Conservation (phyloP, 768 basidiomycete species). For the Antrodiella citrinella region DNA sequence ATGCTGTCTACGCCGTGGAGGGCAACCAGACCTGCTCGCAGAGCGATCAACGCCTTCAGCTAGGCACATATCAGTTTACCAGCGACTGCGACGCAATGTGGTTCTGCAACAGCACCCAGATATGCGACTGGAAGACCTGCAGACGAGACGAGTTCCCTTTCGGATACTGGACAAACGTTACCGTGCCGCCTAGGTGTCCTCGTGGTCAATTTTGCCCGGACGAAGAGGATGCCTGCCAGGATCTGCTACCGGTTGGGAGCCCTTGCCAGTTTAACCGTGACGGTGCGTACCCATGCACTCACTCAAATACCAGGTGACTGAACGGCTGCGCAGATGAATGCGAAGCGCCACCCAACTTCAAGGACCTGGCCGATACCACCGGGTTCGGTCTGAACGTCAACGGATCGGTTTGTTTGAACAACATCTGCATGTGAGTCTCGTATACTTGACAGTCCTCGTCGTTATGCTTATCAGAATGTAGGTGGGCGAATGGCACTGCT, state of each 20-base stretch:
- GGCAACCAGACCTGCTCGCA: conserved; percentile 42
- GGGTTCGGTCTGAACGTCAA: conserved; percentile 69
- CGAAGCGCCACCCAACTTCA: conserved; percentile 54
- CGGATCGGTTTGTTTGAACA: conserved; percentile 79
- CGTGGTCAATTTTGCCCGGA: conserved; percentile 74
- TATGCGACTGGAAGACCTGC: conserved; percentile 60
- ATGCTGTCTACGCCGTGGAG: conserved; percentile 38
- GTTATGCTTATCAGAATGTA: conserved; percentile 19
- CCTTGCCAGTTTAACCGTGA: conserved; percentile 83
- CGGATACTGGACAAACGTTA: conserved; percentile 40
- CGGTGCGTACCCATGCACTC: conserved; percentile 35
- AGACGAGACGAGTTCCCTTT: conserved; percentile 73
- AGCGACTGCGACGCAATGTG: conserved; percentile 67
- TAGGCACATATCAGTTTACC: conserved; percentile 73
- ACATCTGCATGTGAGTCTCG: conserved; percentile 64
- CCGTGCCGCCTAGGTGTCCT: conserved; percentile 54
- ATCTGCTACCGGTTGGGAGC: conserved; percentile 49
- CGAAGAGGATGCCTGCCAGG: conserved; percentile 65
- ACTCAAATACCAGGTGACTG: not conserved
- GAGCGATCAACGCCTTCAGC: conserved; percentile 57
- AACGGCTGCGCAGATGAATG: conserved; percentile 57
- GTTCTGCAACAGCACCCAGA: conserved; percentile 49
- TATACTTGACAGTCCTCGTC: not conserved
- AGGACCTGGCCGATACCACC: conserved; percentile 53
- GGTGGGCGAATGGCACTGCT: conserved; percentile 73